Percentiles rank a stretch among this genome's conserved stretches.
Evolutionary conservation across 768 basidiomycete species (phyloP).

Genomic region (Lactarius pseudohatsudake): DNA sequence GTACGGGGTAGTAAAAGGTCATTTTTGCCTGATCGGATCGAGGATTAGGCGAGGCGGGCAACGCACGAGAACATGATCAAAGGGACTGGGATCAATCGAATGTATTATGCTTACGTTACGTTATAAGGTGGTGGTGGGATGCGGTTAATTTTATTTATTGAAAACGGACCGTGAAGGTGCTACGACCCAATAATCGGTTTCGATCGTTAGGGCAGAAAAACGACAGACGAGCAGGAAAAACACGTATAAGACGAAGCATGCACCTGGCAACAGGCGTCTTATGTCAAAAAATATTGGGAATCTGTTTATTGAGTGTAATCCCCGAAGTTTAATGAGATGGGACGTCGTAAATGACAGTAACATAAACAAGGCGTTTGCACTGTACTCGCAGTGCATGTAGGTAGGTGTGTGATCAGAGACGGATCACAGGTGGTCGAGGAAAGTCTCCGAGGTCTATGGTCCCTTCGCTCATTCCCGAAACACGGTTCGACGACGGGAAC

Average conservation of each 20-base stretch:
- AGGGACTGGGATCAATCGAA: too few species aligned
- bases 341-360: not conserved
- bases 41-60: not conserved
- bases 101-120: too few species aligned
- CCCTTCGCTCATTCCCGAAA: slow-evolving; percentile 16
- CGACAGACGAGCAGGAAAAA: too few species aligned
- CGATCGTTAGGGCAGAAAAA: too few species aligned
- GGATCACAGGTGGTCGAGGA: slow-evolving; percentile 19
- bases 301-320: not conserved
- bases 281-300: not conserved
- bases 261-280: too few species aligned
- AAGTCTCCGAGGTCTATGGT: slow-evolving; percentile 26
- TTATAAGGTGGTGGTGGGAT: too few species aligned
- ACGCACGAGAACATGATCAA: not conserved
- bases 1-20: slow-evolving; percentile 23
- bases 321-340: not conserved
- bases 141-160: too few species aligned
- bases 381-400: not conserved
- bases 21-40: not conserved
- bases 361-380: not conserved
- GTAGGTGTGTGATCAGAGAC: slow-evolving; percentile 6
- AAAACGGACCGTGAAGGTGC: too few species aligned
- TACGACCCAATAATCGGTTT: too few species aligned
- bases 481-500: slow-evolving; percentile 8
- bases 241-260: too few species aligned